phyloP scores from a whole-genome alignment of 768 basidiomycete genomes.

The Calocybe cyanea region DNA sequence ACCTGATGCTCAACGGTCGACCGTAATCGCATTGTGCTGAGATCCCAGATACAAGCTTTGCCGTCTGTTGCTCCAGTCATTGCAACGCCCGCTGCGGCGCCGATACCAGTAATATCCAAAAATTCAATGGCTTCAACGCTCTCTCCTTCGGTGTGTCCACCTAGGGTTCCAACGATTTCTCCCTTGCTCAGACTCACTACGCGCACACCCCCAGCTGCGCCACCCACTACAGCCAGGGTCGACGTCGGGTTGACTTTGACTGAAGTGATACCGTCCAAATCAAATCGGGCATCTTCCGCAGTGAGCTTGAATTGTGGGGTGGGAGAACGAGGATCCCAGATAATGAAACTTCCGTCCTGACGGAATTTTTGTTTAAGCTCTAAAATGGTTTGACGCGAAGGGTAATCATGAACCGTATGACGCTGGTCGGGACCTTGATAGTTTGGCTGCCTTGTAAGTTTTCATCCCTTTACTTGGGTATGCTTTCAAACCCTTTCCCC shows the following conservation, averaged over 20 bases:
- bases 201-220: conserved; percentile 79
- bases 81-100: conserved; percentile 55
- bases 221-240: conserved; percentile 89
- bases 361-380: conserved; percentile 73
- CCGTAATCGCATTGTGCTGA: conserved; percentile 79
- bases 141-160: conserved; percentile 82
- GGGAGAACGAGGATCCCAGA: conserved; percentile 87
- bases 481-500: neutral
- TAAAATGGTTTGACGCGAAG: conserved; percentile 85
- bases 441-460: conserved; percentile 65
- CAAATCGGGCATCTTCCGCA: conserved; percentile 66
- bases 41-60: conserved; percentile 93
- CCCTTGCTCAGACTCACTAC: conserved; percentile 87
- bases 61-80: conserved; percentile 92
- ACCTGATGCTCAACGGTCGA: conserved; percentile 83
- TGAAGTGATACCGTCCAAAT: conserved; percentile 81
- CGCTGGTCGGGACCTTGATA: conserved; percentile 77
- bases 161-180: conserved; percentile 71
- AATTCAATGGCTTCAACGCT: conserved; percentile 87
- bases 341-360: conserved; percentile 74
- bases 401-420: conserved; percentile 69
- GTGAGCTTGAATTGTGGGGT: conserved; percentile 80
- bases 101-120: conserved; percentile 65
- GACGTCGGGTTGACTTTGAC: conserved; percentile 82
- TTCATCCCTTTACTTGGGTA: neutral